Conservation (phyloP, 2,329 filamentous ascomycete genomes). For the Mycosphaerella sp. region DNA sequence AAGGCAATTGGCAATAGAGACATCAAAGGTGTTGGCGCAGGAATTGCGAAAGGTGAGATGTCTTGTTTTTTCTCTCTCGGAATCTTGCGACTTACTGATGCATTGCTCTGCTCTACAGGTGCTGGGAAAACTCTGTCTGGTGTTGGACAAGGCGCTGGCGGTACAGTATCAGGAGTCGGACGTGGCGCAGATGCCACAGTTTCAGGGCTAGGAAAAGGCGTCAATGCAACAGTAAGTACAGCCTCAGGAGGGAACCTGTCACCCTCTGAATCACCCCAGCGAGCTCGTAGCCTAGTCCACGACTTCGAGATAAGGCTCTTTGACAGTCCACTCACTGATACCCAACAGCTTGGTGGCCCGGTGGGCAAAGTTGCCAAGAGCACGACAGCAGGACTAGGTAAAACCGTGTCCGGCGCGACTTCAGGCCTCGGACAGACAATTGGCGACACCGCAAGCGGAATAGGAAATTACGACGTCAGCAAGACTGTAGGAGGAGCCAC, state of each 20-base stretch:
- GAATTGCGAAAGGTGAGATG: constrained; percentile 18
- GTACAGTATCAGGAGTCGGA: constrained; percentile 11
- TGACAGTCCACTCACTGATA: neutral
- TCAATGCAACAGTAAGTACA: constrained; percentile 20
- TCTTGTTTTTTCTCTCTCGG: neutral
- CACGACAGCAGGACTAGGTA: constrained; percentile 38
- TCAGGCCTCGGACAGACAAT: constrained; percentile 41
- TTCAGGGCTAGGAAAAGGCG: constrained; percentile 21
- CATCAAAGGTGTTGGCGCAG: constrained; percentile 28
- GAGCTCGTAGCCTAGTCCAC: too few relatives aligned
- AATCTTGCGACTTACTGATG: neutral
- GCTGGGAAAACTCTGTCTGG: constrained; percentile 25
- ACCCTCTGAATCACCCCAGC: too few relatives aligned
- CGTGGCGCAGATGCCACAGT: constrained; percentile 11
- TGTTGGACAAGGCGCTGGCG: constrained; percentile 21
- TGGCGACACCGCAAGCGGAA: constrained; percentile 40
- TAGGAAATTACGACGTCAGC: constrained; percentile 40
- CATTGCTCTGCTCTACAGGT: constrained; percentile 15
- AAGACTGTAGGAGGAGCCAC: constrained; percentile 37
- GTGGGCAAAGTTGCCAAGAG: constrained; percentile 33
- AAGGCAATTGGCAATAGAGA: constrained; percentile 27
- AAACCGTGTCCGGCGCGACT: constrained; percentile 39
- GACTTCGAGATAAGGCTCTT: too few relatives aligned
- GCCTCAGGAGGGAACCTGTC: too few relatives aligned
- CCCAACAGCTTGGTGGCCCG: constrained; percentile 2